phyloP scores from a whole-genome alignment of 139 green algal species.

The Spirogloea muscicola region DNA sequence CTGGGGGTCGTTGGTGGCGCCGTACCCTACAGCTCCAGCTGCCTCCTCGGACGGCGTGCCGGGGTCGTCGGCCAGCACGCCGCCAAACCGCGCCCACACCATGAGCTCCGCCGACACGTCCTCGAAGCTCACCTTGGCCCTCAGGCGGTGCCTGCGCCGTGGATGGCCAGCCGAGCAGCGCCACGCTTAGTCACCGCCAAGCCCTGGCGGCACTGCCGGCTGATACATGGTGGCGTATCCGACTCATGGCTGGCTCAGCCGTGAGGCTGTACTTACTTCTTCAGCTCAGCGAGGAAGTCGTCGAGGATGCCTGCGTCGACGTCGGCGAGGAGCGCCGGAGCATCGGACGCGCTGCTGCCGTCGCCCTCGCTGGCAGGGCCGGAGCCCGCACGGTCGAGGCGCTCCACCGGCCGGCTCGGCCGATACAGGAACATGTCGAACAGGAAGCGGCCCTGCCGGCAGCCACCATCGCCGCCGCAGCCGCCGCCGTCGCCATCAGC shows the following conservation, averaged over 20 bases:
- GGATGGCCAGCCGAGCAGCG: too few species aligned
- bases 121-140: slow-evolving; percentile 62
- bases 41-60: slow-evolving; percentile 1
- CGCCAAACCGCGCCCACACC: slow-evolving; percentile 60
- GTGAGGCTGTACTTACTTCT: slow-evolving; percentile 42
- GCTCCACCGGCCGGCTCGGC: too few species aligned
- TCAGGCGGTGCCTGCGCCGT: slow-evolving; percentile 71
- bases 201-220: too few species aligned
- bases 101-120: slow-evolving; percentile 55
- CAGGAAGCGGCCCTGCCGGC: slow-evolving; percentile 16
- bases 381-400: too few species aligned
- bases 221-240: too few species aligned
- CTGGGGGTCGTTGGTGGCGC: neutral
- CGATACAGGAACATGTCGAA: slow-evolving; percentile 36
- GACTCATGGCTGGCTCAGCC: too few species aligned
- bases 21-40: slow-evolving; percentile 26
- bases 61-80: neutral
- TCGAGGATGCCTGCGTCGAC: slow-evolving; percentile 37
- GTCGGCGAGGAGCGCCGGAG: slow-evolving; percentile 30
- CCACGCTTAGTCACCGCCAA: too few species aligned
- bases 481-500: too few species aligned
- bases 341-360: too few species aligned
- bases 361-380: too few species aligned
- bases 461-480: too few species aligned
- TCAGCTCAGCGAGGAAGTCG: slow-evolving; percentile 22